A percentile compares a stretch with the other conserved stretches of the same genome.
These are phyloP conservation scores for Pythium rhizo-oryzae DNA, from an alignment of 352 stramenopile species.

Conservation along the genomic window DNA sequence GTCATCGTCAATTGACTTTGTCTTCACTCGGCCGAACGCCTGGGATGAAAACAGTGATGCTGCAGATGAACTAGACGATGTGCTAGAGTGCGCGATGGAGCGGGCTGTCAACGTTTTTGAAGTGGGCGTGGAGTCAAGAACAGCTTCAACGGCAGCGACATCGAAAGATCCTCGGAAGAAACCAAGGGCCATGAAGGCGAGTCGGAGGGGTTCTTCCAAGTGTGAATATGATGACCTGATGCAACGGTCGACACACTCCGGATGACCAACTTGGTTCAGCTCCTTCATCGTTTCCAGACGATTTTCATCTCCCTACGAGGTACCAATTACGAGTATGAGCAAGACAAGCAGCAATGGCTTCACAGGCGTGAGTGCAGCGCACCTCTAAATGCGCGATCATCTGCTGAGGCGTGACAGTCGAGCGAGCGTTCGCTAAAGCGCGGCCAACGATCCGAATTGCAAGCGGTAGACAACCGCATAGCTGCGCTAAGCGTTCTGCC, in stretches of 20 bases:
- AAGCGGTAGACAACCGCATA: constrained; percentile 76
- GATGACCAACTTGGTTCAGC: constrained; percentile 76
- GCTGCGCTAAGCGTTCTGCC: constrained; percentile 57
- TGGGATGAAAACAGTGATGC: constrained; percentile 35
- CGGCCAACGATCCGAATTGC: constrained; percentile 78
- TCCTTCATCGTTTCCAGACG: constrained; percentile 74
- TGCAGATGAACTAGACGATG: constrained; percentile 26
- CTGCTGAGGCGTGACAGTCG: constrained; percentile 71
- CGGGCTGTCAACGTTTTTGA: constrained; percentile 6
- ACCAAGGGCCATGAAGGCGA: constrained; percentile 81
- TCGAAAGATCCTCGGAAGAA: constrained; percentile 83
- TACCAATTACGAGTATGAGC: neutral
- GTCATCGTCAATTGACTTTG: constrained; percentile 51
- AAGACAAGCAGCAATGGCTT: neutral
- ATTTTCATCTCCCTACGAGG: constrained; percentile 55
- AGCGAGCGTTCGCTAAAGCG: constrained; percentile 69
- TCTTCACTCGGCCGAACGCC: constrained; percentile 10
- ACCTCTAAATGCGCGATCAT: constrained; percentile 82
- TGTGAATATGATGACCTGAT: constrained; percentile 84
- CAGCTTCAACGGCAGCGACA: constrained; percentile 60
- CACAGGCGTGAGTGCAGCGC: neutral
- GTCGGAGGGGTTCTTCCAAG: constrained; percentile 57
- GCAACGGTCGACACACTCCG: constrained; percentile 78
- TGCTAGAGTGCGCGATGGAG: constrained; percentile 25
- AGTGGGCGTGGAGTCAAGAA: constrained; percentile 36